Conservation (phyloP, 73 alveolate genomes). For the Paramecium biaurelia region DNA sequence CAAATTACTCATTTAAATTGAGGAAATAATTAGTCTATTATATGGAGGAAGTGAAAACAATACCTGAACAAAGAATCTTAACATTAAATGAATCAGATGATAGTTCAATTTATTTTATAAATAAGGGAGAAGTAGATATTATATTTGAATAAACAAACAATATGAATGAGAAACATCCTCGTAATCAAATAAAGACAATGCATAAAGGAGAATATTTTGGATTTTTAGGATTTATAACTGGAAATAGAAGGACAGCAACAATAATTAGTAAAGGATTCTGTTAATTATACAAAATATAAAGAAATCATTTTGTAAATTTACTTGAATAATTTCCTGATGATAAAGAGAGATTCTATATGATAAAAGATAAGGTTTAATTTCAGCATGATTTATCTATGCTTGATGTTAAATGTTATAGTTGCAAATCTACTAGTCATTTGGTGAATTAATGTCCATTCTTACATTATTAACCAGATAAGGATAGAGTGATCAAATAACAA, state of each 20-base stretch:
- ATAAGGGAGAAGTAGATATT: slow-evolving; percentile 1
- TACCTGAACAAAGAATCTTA: slow-evolving; percentile 16
- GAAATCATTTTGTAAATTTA: not conserved
- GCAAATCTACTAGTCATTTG: not conserved
- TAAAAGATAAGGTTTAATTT: not conserved
- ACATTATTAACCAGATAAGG: slow-evolving; percentile 27
- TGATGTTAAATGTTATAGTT: slow-evolving; percentile 16
- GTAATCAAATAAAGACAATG: not conserved
- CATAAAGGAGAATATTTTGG: slow-evolving; percentile 29
- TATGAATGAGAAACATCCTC: not conserved
- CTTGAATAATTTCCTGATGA: slow-evolving; percentile 26
- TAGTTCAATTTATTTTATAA: slow-evolving; percentile 16
- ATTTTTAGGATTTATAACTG: slow-evolving; percentile 15
- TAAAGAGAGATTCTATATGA: slow-evolving; percentile 22
- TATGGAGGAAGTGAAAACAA: slow-evolving; percentile 23
- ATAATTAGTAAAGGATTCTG: slow-evolving; percentile 13
- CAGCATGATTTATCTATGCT: not conserved
- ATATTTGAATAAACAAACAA: slow-evolving; percentile 25
- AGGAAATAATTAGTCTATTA: not conserved
- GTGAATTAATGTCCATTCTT: slow-evolving; percentile 15
- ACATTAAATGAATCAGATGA: not conserved
- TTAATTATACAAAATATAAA: not conserved
- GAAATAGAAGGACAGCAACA: not conserved
- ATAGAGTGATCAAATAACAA: slow-evolving; percentile 21
- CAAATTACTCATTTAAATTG: slow-evolving; percentile 4